phyloP scores from a whole-genome alignment of 2,329 filamentous ascomycete species.

The Colletotrichum echinochloae region DNA sequence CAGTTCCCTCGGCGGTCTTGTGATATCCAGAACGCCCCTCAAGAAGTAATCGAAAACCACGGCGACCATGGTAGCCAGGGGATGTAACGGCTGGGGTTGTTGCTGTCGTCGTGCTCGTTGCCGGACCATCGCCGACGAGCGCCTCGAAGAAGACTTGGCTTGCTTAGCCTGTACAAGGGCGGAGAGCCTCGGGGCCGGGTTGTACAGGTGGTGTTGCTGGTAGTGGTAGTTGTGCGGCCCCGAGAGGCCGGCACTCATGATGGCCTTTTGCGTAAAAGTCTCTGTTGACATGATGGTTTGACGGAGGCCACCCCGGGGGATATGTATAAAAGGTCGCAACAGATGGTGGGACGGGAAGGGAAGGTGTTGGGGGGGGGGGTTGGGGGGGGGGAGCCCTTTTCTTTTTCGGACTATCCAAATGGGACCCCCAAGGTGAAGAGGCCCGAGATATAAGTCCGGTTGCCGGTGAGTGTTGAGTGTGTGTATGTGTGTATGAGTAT shows the following conservation, averaged over 20 bases:
- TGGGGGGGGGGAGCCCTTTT: neutral
- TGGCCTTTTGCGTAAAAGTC: constrained; percentile 35
- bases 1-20: constrained; percentile 33
- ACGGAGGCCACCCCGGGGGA: constrained; percentile 2
- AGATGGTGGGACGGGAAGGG: neutral
- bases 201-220: constrained; percentile 32
- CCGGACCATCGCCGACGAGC: constrained; percentile 23
- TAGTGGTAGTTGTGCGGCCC: constrained; percentile 38
- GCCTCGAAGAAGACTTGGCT: constrained; percentile 23
- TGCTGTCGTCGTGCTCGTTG: constrained; percentile 25
- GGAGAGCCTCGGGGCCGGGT: constrained; percentile 36
- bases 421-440: constrained; percentile 21
- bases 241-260: constrained; percentile 37
- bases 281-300: constrained; percentile 35
- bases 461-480: neutral
- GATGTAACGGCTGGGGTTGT: constrained; percentile 28
- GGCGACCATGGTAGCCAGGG: constrained; percentile 25
- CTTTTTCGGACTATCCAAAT: constrained; percentile 19
- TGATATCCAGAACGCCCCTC: constrained; percentile 33
- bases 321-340: neutral
- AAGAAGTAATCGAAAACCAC: constrained; percentile 35
- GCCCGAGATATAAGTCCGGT: constrained; percentile 38
- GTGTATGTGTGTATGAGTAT: no score
- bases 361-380: neutral
- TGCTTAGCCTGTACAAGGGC: constrained; percentile 34